phyloP scores from a whole-genome alignment of 2,329 filamentous ascomycete genomes.

The Cucurbitaria berberidis region DNA sequence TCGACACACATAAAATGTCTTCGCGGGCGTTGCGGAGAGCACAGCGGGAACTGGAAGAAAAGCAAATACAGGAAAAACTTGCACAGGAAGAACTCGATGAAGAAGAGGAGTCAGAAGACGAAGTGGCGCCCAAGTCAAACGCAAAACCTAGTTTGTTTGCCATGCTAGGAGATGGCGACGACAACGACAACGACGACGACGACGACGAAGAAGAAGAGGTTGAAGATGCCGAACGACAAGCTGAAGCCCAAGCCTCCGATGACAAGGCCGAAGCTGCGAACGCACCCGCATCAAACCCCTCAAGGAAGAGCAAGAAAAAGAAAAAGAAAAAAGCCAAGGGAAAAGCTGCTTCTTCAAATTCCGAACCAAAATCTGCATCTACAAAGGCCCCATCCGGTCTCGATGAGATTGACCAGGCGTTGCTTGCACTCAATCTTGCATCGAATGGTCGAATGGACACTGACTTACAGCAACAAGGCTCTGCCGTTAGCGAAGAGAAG shows the following conservation, averaged over 20 bases:
- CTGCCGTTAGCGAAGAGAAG: slow-evolving; percentile 46
- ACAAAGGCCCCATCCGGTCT: slow-evolving; percentile 44
- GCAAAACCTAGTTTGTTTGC: slow-evolving; percentile 55
- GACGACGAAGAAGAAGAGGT: slow-evolving; percentile 42
- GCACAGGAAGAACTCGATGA: slow-evolving; percentile 45
- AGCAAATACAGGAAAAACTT: slow-evolving; percentile 54
- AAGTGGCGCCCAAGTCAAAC: slow-evolving; percentile 33
- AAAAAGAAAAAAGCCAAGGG: slow-evolving; percentile 66
- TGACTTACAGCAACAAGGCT: slow-evolving; percentile 22
- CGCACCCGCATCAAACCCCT: slow-evolving; percentile 41
- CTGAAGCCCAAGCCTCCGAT: slow-evolving; percentile 39
- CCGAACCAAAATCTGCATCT: slow-evolving; percentile 20
- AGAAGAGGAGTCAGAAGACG: slow-evolving; percentile 50
- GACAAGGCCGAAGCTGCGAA: slow-evolving; percentile 26
- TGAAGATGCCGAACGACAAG: slow-evolving; percentile 20
- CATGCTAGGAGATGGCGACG: slow-evolving; percentile 51
- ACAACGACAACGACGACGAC: slow-evolving; percentile 48
- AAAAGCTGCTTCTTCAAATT: slow-evolving; percentile 41
- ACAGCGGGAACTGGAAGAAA: slow-evolving; percentile 66
- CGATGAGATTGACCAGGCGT: slow-evolving; percentile 71
- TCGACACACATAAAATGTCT: slow-evolving; percentile 58
- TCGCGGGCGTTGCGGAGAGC: slow-evolving; percentile 69
- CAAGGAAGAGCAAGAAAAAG: slow-evolving; percentile 62
- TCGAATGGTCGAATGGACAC: slow-evolving; percentile 22
- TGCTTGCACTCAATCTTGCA: slow-evolving; percentile 62